phyloP scores from a whole-genome alignment of 805 yeast genomes.

The Yamadazyma takamatsuzukensis region DNA sequence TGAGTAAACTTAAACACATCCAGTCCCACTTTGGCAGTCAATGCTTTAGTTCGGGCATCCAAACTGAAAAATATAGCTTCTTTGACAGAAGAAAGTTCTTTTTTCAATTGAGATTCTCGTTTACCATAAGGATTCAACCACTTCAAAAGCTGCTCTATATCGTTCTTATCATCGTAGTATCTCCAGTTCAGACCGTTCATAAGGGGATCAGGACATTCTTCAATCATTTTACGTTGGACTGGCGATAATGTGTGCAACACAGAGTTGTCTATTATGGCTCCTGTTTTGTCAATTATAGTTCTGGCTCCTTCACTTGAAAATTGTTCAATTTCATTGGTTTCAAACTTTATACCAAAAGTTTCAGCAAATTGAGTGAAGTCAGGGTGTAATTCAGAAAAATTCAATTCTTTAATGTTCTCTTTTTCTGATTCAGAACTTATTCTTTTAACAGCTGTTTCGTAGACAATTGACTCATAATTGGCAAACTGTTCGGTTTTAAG shows the following conservation, averaged over 20 bases:
- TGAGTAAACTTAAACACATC: conserved; percentile 38
- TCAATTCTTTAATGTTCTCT: conserved; percentile 16
- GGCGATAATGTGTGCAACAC: conserved; percentile 19
- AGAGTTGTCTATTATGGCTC: conserved; percentile 13
- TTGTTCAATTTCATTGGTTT: conserved; percentile 14
- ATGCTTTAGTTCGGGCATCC: conserved; percentile 52
- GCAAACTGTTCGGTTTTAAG: conserved; percentile 10
- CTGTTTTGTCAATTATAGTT: conserved; percentile 15
- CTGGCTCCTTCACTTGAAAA: conserved; percentile 2
- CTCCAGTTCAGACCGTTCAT: conserved; percentile 62
- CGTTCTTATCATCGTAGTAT: conserved; percentile 58
- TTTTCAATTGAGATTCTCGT: conserved; percentile 63
- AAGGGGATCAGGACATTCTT: conserved; percentile 60
- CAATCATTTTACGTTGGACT: conserved; percentile 59
- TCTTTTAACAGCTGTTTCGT: conserved; percentile 26
- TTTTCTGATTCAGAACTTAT: conserved; percentile 2
- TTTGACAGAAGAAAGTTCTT: conserved; percentile 53
- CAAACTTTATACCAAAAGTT: conserved; percentile 26
- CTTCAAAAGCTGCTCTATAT: conserved; percentile 49
- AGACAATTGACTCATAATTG: no score
- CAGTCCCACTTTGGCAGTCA: conserved; percentile 13
- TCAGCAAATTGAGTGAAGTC: conserved; percentile 23
- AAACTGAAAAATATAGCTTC: conserved; percentile 55
- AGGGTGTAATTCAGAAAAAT: conserved; percentile 20
- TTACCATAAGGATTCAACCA: conserved; percentile 77